These are phyloP conservation scores for Aspergillus homomorphus DNA, from an alignment of 495 filamentous ascomycete genomes.

Conservation along the genomic window DNA sequence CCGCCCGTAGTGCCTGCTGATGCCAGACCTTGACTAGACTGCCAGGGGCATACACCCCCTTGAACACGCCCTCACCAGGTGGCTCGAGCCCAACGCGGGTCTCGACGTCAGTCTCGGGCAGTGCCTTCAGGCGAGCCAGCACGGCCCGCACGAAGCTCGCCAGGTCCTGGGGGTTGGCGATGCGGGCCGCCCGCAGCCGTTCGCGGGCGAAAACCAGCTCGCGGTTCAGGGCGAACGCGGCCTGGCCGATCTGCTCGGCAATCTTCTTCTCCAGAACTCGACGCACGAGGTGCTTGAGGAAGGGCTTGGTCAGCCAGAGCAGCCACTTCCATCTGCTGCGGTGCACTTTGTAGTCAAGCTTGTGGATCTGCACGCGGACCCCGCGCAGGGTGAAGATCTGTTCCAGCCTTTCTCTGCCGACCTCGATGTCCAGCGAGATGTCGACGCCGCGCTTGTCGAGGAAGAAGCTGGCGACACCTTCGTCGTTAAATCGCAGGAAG, in stretches of 20 bases:
- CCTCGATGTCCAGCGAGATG: slow-evolving; percentile 76
- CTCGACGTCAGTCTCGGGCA: slow-evolving; percentile 70
- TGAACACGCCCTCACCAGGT: slow-evolving; percentile 67
- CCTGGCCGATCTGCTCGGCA: slow-evolving; percentile 64
- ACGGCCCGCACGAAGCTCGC: slow-evolving; percentile 80
- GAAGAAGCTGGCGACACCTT: slow-evolving; percentile 79
- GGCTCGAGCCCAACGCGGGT: slow-evolving; percentile 62
- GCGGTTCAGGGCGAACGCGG: slow-evolving; percentile 70
- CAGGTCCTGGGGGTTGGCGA: slow-evolving; percentile 76
- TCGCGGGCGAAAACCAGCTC: slow-evolving; percentile 86
- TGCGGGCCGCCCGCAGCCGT: slow-evolving; percentile 76
- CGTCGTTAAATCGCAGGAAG: slow-evolving; percentile 65
- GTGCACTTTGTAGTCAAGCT: slow-evolving; percentile 72
- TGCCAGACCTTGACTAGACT: slow-evolving; percentile 86
- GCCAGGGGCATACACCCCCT: slow-evolving; percentile 80
- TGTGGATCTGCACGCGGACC: slow-evolving; percentile 79
- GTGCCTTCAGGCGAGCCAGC: slow-evolving; percentile 65
- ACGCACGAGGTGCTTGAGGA: slow-evolving; percentile 77
- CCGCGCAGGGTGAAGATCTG: slow-evolving; percentile 73
- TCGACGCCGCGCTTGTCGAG: slow-evolving; percentile 86
- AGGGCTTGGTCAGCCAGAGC: slow-evolving; percentile 79
- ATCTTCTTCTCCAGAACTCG: slow-evolving; percentile 76
- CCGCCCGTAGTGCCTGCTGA: slow-evolving; percentile 67
- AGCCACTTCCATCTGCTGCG: slow-evolving; percentile 73
- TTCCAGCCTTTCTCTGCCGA: slow-evolving; percentile 69